Conservation (phyloP, 352 stramenopile genomes). For the Pythium volutum region DNA sequence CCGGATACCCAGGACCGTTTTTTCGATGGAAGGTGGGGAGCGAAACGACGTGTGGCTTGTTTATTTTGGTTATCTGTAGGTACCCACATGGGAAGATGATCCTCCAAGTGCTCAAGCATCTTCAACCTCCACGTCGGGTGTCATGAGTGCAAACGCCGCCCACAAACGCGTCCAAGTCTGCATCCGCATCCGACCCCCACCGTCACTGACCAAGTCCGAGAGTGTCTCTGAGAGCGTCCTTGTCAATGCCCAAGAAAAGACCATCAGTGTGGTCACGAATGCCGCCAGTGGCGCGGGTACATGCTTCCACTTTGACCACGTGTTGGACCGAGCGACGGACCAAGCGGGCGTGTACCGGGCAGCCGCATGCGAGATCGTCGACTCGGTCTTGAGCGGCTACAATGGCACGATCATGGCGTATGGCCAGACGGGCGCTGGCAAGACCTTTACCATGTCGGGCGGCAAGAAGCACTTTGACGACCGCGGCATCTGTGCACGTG, state of each 20-base stretch:
- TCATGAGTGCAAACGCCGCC: constrained; percentile 24
- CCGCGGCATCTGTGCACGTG: constrained; percentile 53
- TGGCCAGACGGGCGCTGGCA: constrained; percentile 69
- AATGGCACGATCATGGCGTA: constrained; percentile 80
- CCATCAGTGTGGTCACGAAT: constrained; percentile 65
- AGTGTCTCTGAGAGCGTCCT: constrained; percentile 27
- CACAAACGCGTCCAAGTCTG: constrained; percentile 73
- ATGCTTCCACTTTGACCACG: constrained; percentile 68
- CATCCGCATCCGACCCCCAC: constrained; percentile 53
- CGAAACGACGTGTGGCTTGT: not conserved
- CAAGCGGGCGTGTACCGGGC: constrained; percentile 54
- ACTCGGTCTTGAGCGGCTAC: constrained; percentile 61
- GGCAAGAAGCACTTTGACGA: constrained; percentile 56
- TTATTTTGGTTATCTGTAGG: not conserved
- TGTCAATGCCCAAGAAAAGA: constrained; percentile 50
- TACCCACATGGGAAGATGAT: too few species aligned
- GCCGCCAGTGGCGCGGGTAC: constrained; percentile 39
- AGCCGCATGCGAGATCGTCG: constrained; percentile 47
- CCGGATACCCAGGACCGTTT: not conserved
- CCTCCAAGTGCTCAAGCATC: too few species aligned
- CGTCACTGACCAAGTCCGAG: not conserved
- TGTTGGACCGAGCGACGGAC: constrained; percentile 37
- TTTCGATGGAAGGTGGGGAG: not conserved
- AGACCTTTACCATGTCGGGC: constrained; percentile 73
- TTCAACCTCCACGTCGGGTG: not conserved